These are phyloP conservation scores for Scheffersomyces spartinae DNA, from an alignment of 805 yeast genomes.

Conservation along the genomic window DNA sequence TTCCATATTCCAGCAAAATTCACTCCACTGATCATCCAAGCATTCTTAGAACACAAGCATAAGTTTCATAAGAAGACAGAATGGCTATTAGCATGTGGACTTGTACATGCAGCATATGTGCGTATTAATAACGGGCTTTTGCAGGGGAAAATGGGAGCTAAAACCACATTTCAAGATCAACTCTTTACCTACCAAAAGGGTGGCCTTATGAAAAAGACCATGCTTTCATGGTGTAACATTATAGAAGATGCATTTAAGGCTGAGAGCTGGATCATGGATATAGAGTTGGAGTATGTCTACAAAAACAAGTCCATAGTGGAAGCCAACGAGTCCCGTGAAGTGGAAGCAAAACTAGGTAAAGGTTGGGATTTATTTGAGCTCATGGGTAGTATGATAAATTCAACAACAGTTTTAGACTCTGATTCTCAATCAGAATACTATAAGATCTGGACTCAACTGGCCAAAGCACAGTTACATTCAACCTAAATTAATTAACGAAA, in stretches of 20 bases:
- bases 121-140: conserved; percentile 40
- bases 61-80: conserved; percentile 44
- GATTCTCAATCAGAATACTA: conserved; percentile 19
- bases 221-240: conserved; percentile 41
- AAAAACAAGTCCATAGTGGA: conserved; percentile 12
- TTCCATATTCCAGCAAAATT: conserved; percentile 48
- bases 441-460: conserved; percentile 24
- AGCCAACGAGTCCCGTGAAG: conserved; percentile 12
- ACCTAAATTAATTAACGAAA: too few species aligned
- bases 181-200: conserved; percentile 46
- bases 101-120: conserved; percentile 46
- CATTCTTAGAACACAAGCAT: conserved; percentile 37
- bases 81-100: conserved; percentile 62
- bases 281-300: conserved; percentile 34
- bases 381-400: conserved; percentile 25
- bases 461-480: too few species aligned
- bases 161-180: conserved; percentile 35
- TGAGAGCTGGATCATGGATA: conserved; percentile 50
- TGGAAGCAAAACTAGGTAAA: conserved; percentile 17
- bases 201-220: conserved; percentile 35
- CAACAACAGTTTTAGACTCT: conserved; percentile 17
- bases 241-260: conserved; percentile 43
- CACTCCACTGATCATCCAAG: conserved; percentile 37
- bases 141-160: conserved; percentile 35
- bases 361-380: conserved; percentile 18